Base-by-base conservation (phyloP, 2,329 filamentous ascomycete genomes). In the Fusarium setosum region DNA sequence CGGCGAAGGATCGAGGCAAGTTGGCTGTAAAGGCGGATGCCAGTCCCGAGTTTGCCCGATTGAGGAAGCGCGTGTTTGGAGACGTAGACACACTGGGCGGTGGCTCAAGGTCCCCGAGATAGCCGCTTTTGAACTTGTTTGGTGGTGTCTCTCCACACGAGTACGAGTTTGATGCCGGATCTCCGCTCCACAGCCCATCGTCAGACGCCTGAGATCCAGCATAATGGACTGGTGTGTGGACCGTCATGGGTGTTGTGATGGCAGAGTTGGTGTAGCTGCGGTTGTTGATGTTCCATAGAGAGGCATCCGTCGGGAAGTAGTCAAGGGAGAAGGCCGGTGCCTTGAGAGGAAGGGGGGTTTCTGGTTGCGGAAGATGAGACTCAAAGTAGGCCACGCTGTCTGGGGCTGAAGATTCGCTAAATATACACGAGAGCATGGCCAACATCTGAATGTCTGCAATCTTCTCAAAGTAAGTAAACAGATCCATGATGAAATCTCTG, bases 381-480 rank as follows among this genome's bases (percentile, higher is more conserved):
- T 87, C 86, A 15, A 83, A 82, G 65, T 88, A 88, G 5, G 87
- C 84, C 21, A 87, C 80, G 47, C 82, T 82, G 58, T 88, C 83
- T 40, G 86, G 81, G 1, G 84, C 79, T 12, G 83, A 81, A 1
- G 88, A 83, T 49, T 91, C 88, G 67, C 85, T 87, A 72, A 92
- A 91, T 57, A 91, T 85, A 73, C 89, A 91, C 2, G 89, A 89
- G 24, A 92, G 81, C 88, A 91, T 91, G 9, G 89, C 89, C 52
- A 92, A 73, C 89, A 92, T 92, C 74, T 92, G 89, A 12, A 90
- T 78, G 61, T 92, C 89, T 6, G 84, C 87, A 26, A 84, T 80
- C 51, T 77, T 82, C 73, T 91, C 89, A 70, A 87, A 92, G 71
- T 91, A 83, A 23, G 82, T 78, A 66, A 91, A 89, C n/a, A 91